Evolutionary conservation across 192 early-diverging fungal species (phyloP).

Genomic region (Podila epigama): DNA sequence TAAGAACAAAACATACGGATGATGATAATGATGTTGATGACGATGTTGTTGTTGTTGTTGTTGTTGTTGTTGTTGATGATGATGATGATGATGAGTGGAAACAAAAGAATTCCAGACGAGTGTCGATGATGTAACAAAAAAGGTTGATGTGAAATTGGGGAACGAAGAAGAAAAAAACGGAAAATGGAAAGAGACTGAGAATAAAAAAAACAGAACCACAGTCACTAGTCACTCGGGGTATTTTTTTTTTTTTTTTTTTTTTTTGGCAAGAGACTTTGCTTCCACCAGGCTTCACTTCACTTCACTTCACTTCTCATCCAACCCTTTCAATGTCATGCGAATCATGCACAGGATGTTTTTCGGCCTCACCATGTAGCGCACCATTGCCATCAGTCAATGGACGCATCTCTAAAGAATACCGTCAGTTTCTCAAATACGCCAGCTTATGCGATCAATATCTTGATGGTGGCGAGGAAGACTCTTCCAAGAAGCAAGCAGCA

Average conservation of each 20-base stretch:
- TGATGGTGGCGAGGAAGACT: background rate
- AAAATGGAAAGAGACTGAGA: background rate
- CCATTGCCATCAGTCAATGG: constrained; percentile 30
- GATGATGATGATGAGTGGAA: background rate
- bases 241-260: background rate
- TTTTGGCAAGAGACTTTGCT: background rate
- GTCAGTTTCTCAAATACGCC: constrained; percentile 31
- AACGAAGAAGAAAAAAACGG: background rate
- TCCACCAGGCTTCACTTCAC: too few relatives aligned
- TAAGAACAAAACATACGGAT: background rate
- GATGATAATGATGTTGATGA: background rate
- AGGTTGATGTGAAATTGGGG: background rate
- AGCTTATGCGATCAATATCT: constrained; percentile 3
- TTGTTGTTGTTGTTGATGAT: too few relatives aligned
- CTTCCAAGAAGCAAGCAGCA: background rate
- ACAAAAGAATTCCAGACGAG: too few relatives aligned
- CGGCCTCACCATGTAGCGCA: constrained; percentile 36
- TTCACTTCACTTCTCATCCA: too few relatives aligned
- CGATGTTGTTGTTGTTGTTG: too few relatives aligned
- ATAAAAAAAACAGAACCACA: background rate
- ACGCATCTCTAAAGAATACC: constrained; percentile 38
- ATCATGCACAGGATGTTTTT: constrained; percentile 47
- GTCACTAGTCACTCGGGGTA: too few relatives aligned
- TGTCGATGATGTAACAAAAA: too few relatives aligned
- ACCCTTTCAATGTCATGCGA: constrained; percentile 36